Conservation (phyloP, 78 protist species). For the Emiliania huxleyi region DNA sequence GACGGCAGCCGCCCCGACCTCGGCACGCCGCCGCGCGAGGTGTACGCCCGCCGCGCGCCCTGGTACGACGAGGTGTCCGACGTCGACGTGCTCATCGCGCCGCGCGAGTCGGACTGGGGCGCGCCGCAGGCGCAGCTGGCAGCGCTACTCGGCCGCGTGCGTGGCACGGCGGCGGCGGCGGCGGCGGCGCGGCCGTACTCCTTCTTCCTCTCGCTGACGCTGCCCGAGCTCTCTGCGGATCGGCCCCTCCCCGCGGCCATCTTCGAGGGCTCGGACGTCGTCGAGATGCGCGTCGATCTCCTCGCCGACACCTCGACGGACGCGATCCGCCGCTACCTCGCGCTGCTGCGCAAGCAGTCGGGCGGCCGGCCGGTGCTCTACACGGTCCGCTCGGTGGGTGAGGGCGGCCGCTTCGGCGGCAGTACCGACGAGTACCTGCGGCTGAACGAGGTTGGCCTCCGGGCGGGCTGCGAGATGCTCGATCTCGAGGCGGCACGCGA, state of each 20-base stretch:
- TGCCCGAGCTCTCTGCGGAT: neutral
- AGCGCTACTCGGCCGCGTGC: neutral
- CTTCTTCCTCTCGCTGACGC: constrained; percentile 50
- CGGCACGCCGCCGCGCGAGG: neutral
- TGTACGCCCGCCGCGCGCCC: constrained; percentile 28
- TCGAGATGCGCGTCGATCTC: constrained; percentile 69
- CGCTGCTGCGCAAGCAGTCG: constrained; percentile 43
- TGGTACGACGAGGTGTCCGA: neutral
- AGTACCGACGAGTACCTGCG: neutral
- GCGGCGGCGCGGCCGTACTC: neutral
- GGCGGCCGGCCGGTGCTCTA: constrained; percentile 39
- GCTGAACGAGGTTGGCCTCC: constrained; percentile 15
- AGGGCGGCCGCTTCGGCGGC: constrained; percentile 64
- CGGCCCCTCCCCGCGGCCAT: neutral
- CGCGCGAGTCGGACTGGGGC: neutral
- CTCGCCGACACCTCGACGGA: neutral
- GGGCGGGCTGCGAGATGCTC: constrained; percentile 48
- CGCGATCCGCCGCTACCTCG: neutral
- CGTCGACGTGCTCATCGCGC: neutral
- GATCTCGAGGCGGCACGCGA: constrained; percentile 57
- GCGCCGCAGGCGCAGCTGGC: neutral
- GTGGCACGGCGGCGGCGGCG: neutral
- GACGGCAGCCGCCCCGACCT: constrained; percentile 23
- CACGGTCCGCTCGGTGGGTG: constrained; percentile 53
- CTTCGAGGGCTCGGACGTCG: constrained; percentile 15